Percentiles rank a stretch among this genome's conserved stretches.
Evolutionary conservation across 176 grass and related monocot genomes (phyloP).

Genomic region (Urochloa ruziziensis): DNA sequence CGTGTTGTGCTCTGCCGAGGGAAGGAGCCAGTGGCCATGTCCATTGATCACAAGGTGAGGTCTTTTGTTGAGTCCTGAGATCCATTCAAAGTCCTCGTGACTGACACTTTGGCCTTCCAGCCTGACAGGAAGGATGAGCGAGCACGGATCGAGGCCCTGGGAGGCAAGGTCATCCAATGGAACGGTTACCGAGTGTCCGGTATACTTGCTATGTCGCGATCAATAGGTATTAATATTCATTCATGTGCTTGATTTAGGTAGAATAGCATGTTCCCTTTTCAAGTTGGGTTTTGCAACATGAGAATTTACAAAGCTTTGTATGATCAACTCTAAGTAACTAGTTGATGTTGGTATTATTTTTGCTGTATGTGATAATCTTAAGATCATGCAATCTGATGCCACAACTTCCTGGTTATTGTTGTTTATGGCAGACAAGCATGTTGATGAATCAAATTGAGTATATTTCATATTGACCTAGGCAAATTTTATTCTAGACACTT

Average conservation of each 20-base stretch:
- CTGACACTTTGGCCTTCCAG: slow-evolving; percentile 36
- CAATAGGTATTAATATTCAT: slow-evolving; percentile 52
- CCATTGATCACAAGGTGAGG: slow-evolving; percentile 77
- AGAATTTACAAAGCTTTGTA: not conserved
- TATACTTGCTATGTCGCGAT: slow-evolving; percentile 83
- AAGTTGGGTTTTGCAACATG: not conserved
- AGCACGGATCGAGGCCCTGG: slow-evolving; percentile 52
- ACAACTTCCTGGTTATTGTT: not conserved
- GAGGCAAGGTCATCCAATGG: slow-evolving; percentile 79
- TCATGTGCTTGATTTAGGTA: slow-evolving; percentile 5
- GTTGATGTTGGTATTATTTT: not conserved
- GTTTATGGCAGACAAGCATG: not conserved
- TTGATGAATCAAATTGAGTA: not conserved
- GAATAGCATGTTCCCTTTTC: not conserved
- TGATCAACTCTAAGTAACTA: not conserved
- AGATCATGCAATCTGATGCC: not conserved
- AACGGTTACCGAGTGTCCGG: slow-evolving; percentile 63
- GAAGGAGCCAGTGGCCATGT: slow-evolving; percentile 56
- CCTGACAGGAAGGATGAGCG: slow-evolving; percentile 72
- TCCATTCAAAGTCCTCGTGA: not conserved
- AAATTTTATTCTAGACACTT: not conserved
- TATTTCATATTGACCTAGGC: not conserved
- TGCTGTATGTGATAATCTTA: not conserved
- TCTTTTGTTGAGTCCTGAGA: not conserved
- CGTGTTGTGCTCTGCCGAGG: slow-evolving; percentile 59